These are phyloP conservation scores for Panus rudis DNA, from an alignment of 768 basidiomycete species.

Conservation along the genomic window DNA sequence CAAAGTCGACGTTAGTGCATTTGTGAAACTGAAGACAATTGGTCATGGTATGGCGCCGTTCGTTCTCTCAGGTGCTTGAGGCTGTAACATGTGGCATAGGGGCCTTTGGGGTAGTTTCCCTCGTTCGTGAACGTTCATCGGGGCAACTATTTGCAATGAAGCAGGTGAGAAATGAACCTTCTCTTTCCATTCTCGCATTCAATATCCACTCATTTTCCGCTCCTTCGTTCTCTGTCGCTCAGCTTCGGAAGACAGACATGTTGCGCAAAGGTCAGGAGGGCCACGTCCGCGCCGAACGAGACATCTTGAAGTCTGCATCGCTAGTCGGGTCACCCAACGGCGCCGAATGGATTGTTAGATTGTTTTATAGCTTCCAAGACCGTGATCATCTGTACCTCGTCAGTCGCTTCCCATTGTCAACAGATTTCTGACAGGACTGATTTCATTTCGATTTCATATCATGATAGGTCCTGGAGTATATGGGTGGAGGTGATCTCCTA, in stretches of 20 bases:
- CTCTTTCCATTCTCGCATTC: slow-evolving; percentile 12
- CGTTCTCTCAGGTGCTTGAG: background rate
- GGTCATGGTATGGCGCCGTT: slow-evolving; percentile 64
- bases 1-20: slow-evolving; percentile 79
- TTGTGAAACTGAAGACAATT: slow-evolving; percentile 87
- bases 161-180: slow-evolving; percentile 50
- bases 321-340: slow-evolving; percentile 64
- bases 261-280: slow-evolving; percentile 95
- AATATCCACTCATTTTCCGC: slow-evolving; percentile 1
- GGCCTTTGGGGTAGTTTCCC: slow-evolving; percentile 93
- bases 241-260: slow-evolving; percentile 89
- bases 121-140: slow-evolving; percentile 76
- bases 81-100: slow-evolving; percentile 36
- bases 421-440: slow-evolving; percentile 27
- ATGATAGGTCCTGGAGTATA: slow-evolving; percentile 80
- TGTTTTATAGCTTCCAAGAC: slow-evolving; percentile 94
- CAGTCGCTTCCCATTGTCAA: slow-evolving; percentile 26
- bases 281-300: slow-evolving; percentile 92
- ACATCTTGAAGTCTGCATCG: slow-evolving; percentile 87
- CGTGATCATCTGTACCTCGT: slow-evolving; percentile 92
- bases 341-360: slow-evolving; percentile 90
- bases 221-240: slow-evolving; percentile 17
- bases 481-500: slow-evolving; percentile 95
- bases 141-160: slow-evolving; percentile 94
- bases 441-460: slow-evolving; percentile 55